Evolutionary conservation across 1,284 basidiomycete species (phyloP).

Genomic region (Tilletia indica): DNA sequence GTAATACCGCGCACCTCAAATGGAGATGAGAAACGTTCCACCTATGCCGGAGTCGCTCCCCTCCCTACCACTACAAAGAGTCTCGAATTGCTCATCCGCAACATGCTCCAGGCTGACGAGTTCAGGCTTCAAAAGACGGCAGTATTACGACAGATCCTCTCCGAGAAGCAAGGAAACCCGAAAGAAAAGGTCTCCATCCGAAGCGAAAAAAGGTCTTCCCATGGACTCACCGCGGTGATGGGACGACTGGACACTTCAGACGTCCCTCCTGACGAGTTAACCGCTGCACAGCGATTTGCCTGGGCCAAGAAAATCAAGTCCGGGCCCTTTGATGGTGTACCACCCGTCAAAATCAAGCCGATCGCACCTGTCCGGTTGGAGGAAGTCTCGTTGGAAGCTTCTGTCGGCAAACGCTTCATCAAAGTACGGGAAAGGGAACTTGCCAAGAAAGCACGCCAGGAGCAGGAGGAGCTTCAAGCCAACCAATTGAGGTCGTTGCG

Average conservation of each 20-base stretch:
- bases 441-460: background rate
- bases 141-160: background rate
- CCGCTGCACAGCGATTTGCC: background rate
- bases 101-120: background rate
- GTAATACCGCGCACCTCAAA: background rate
- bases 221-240: too few relatives aligned
- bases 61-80: background rate
- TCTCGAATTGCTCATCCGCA: constrained; percentile 1
- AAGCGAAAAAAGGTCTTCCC: background rate
- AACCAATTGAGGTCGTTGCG: too few relatives aligned
- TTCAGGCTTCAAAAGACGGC: background rate
- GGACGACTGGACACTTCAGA: too few relatives aligned
- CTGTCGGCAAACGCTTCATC: background rate
- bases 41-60: background rate
- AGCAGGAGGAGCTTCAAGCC: too few relatives aligned
- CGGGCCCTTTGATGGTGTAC: background rate
- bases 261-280: background rate
- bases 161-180: background rate
- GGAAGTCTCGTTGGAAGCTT: background rate
- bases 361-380: background rate
- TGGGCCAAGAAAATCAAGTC: background rate
- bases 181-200: background rate
- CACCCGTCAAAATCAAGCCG: background rate
- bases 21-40: constrained; percentile 2
- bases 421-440: background rate